Evolutionary conservation across 306 rosid species (phyloP).

Genomic region (Senna tora): DNA sequence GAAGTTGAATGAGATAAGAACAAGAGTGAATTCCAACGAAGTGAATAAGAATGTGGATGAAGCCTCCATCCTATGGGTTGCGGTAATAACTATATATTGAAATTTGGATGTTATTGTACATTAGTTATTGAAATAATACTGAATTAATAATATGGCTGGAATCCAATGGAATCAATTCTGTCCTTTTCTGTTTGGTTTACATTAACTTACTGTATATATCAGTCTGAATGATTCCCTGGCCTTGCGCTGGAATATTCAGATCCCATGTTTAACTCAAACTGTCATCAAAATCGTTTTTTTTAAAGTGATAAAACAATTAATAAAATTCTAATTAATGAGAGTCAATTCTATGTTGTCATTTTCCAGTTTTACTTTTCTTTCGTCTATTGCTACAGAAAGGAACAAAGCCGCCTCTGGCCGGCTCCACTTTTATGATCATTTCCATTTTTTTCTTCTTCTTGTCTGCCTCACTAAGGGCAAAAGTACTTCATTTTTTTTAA

Average conservation of each 20-base stretch:
- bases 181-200: neutral
- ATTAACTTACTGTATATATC: neutral
- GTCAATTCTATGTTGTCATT: constrained; percentile 3
- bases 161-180: constrained; percentile 2
- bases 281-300: neutral
- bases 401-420: constrained; percentile 33
- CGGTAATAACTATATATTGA: too few species aligned
- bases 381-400: constrained; percentile 13
- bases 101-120: too few species aligned
- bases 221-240: constrained; percentile 21
- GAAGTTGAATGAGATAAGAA: neutral
- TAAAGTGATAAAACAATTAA: too few species aligned
- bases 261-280: neutral
- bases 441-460: neutral
- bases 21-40: neutral
- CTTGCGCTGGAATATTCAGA: constrained; percentile 24
- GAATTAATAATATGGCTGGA: too few species aligned
- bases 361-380: constrained; percentile 5
- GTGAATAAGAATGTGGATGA: neutral
- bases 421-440: neutral
- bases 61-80: too few species aligned
- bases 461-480: too few species aligned
- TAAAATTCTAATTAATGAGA: too few species aligned
- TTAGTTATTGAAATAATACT: too few species aligned
- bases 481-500: too few species aligned